Evolutionary conservation across 495 filamentous ascomycete genomes (phyloP).

Genomic region (Trichoderma virens): DNA sequence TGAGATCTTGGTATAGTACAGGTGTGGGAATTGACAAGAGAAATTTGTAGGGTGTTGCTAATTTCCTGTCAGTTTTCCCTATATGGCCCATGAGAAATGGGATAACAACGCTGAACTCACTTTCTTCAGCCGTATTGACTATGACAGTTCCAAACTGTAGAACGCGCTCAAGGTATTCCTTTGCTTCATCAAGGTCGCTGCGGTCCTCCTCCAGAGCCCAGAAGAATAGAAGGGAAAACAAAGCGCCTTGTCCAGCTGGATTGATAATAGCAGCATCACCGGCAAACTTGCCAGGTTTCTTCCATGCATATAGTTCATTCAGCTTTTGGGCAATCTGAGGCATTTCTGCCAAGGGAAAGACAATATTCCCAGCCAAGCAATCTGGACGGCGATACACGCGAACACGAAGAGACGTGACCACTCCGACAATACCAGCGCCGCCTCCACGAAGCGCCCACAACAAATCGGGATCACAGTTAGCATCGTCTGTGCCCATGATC

Average conservation of each 20-base stretch:
- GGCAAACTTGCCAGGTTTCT: not conserved
- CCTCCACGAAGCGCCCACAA: conserved; percentile 52
- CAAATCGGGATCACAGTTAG: conserved; percentile 38
- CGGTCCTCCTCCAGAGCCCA: not conserved
- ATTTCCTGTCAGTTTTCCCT: not conserved
- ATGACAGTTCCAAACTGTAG: not conserved
- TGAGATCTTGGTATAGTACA: not conserved
- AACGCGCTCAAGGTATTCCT: not conserved
- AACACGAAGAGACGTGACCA: not conserved
- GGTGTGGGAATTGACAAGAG: not conserved
- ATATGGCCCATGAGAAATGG: not conserved
- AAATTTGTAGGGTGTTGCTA: not conserved
- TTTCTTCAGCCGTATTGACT: not conserved
- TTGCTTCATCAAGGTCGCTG: not conserved
- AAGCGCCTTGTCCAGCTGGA: not conserved
- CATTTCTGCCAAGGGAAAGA: not conserved
- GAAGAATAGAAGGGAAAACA: not conserved
- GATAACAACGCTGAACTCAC: not conserved
- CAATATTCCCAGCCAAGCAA: not conserved
- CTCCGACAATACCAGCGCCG: conserved; percentile 28
- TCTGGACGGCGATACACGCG: not conserved
- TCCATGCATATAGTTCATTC: not conserved
- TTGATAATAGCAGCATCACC: not conserved
- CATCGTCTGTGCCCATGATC: conserved; percentile 33
- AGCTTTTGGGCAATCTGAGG: not conserved